phyloP scores from a whole-genome alignment of 768 basidiomycete species.

The Agaricus sinodeliciosus region DNA sequence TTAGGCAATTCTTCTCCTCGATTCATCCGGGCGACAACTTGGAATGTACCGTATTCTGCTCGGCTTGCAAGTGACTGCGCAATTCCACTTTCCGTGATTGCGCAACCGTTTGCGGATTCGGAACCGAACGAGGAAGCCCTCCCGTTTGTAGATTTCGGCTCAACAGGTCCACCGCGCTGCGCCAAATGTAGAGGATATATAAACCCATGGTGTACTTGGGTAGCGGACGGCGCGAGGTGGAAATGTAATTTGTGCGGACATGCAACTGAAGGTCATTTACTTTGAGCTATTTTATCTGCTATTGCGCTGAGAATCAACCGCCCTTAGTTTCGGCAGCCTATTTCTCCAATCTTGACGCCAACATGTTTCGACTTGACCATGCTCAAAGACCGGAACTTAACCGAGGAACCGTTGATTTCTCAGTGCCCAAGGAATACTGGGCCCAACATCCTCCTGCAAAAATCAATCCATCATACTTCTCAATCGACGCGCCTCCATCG shows the following conservation, averaged over 20 bases:
- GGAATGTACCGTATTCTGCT: constrained; percentile 78
- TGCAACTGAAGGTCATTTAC: constrained; percentile 72
- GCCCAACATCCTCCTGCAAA: constrained; percentile 58
- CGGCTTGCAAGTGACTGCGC: constrained; percentile 76
- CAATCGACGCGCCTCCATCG: constrained; percentile 38
- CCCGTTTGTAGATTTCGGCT: constrained; percentile 68
- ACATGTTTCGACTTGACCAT: constrained; percentile 74
- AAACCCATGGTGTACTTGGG: constrained; percentile 90
- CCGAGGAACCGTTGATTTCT: constrained; percentile 89
- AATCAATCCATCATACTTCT: constrained; percentile 46
- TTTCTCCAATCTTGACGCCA: constrained; percentile 77
- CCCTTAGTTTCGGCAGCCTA: constrained; percentile 68
- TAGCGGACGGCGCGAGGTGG: constrained; percentile 79
- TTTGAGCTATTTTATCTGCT: constrained; percentile 7
- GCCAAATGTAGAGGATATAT: constrained; percentile 82
- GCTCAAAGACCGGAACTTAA: constrained; percentile 78
- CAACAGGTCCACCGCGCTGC: constrained; percentile 77
- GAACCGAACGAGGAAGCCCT: constrained; percentile 73
- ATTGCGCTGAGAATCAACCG: neutral
- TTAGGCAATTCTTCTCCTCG: constrained; percentile 86
- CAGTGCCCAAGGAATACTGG: constrained; percentile 82
- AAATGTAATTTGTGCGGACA: constrained; percentile 86
- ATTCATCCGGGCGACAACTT: constrained; percentile 84
- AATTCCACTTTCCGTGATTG: constrained; percentile 76
- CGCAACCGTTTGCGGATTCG: constrained; percentile 89